Evolutionary conservation across 2,329 filamentous ascomycete genomes (phyloP), one percentile per base, ranked within the genome.

Genomic region (Alternaria panax): DNA sequence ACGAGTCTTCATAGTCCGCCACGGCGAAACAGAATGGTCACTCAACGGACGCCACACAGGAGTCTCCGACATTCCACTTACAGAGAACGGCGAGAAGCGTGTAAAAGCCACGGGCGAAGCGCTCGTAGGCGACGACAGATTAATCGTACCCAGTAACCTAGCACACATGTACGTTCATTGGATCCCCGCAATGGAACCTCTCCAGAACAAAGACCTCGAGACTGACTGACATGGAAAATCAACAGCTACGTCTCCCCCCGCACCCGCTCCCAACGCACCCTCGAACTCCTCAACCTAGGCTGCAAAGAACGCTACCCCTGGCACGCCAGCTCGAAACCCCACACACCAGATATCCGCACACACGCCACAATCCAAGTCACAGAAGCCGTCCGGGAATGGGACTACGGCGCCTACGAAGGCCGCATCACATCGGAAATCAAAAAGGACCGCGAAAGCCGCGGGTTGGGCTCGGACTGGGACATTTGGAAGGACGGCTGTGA

Each of bases 1-100:
- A 6, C 77, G 82, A 50, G 80, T 84, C 73, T 84, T 84, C 77
- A 81, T 84, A 63, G 78, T 84, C 70, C 92, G 93, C 69, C 93
- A 97, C 75, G 94, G 93, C 80, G 92, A 97, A 82, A 98, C 93
- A 4, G 92, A 96, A 82, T 98, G 93, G 93, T 96, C 92, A 5
- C 87, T 96, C 47, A 90, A 90, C 68, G 93, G 92, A 34, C 75
- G 77, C 1, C 75, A 97, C 80, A 98, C 94, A 0, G 91, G 93
- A 51, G 85, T 83, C 27, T 91, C 91, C n/a, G 93, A 98, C 73
- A 91, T 98, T 4, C 89, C 92, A 1, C 83, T 97, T 36, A 97
- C 93, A 1, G 80, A 84, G 51, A 90, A 92, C 74, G 94, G 94
- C 52, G 82, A 84, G 68, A 80, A 79, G 63, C 79, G 82, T 5